Base-by-base conservation (phyloP, 495 filamentous ascomycete genomes). In the Aspergillus egyptiacus region DNA sequence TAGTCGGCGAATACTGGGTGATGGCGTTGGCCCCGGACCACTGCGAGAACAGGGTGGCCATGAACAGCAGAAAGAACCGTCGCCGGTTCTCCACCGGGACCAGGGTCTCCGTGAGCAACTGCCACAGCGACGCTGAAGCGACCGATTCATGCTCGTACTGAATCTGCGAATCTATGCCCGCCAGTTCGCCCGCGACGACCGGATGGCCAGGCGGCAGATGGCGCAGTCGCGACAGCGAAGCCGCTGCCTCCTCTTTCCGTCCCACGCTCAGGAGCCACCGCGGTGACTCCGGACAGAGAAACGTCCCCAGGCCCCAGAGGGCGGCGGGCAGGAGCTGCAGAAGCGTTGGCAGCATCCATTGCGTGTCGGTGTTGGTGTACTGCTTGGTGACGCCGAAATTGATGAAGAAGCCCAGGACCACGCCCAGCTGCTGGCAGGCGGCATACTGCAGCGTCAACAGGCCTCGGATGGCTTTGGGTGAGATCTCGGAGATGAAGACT, bases 21-120 rank as follows among this genome's bases (percentile, higher is more conserved):
- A 63, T 62, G 0, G 62, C 55, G 18, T 59, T 63, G n/a, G 53
- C 57, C 0, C 62, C 62, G 5, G 57, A 65, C 57, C 59, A 60
- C 35, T 62, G 57, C 9, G 59, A 62, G 48, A 65, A 59, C 0
- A 65, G 43, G 10, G 51, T 53, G 0, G 53, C 57, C 60, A 61
- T 59, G 51, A 57, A 56, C 8, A 59, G 57, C 6, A 60, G 49
- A 43, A 82, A 67, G 13, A 74, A 77, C 11, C 80, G 74, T 46
- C 80, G 78, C 31, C 79, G 65, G 64, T 83, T 83, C 1, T 75
- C 71, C 11, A 66, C 59, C 33, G 84, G 78, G 14, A 69, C 69
- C 71, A 82, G 83, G 70, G 83, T 82, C 53, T 86, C 84, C 50
- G 71, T 75, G 46, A 80, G 70, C 23, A 85, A 64, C 45, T 79